Evolutionary conservation across 1,139 yeast species (phyloP), one percentile per base, ranked within the genome.

Genomic region (Geotrichum reessii): DNA sequence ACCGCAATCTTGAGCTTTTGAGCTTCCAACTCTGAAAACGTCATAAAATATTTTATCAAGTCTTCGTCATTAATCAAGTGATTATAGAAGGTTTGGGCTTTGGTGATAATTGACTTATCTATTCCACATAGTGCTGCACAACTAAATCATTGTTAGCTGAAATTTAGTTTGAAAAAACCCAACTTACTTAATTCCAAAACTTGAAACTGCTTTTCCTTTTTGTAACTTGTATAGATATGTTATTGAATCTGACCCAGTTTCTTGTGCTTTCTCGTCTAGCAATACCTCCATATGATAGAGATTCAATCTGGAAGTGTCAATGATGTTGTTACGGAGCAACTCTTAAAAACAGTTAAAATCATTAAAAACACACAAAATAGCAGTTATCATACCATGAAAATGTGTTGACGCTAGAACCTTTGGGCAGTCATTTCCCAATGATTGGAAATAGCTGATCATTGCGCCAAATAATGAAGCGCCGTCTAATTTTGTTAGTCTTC

Each of bases 381-480:
- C 52, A 25, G 53, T 48, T 12, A 11, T 21, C 52, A 27, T 48
- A 60, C 63, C 81, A 63, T 74, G 76, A 59, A 76, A 77, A 67
- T 80, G 82, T 0, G 82, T 78, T 11, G 79, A 74, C 1, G 76
- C 67, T 2, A 78, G 53, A 0, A 73, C 65, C 52, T 76, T 66
- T 0, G 80, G 76, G 42, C 75, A 64, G 0, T 37, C 47, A 0
- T 51, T 40, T 0, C 55, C 49, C 2, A 57, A 50, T 0, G 57
- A 47, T 21, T 67, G 61, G 7, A 77, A 61, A 19, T 67, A 61
- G 25, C 69, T 69, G 12, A 79, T 63, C 12, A 75, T 65, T 0
- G 79, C 67, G 1, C 79, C 81, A 60, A 78, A 72, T 17, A 79
- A 59, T 0, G 80, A 73, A 0, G 80, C 79, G 0, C 82, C 82